These are phyloP conservation scores for Dendrothele bispora DNA, from an alignment of 768 basidiomycete species.

Conservation along the genomic window DNA sequence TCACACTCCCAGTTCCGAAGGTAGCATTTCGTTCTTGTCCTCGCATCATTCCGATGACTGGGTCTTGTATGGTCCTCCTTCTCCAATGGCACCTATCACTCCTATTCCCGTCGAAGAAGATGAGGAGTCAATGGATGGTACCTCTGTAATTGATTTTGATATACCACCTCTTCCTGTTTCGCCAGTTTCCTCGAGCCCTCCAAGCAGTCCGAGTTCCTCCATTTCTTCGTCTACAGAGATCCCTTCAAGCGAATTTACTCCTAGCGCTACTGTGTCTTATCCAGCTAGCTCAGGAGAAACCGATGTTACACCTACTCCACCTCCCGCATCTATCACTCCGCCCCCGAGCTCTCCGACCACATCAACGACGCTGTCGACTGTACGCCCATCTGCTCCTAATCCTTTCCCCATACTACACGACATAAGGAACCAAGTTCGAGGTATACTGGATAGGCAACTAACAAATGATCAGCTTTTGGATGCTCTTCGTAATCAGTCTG, in stretches of 20 bases:
- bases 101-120: too few species aligned
- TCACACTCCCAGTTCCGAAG: constrained; percentile 40
- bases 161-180: constrained; percentile 6
- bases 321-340: constrained; percentile 36
- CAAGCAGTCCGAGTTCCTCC: constrained; percentile 14
- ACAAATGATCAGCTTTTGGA: constrained; percentile 62
- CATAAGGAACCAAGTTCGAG: constrained; percentile 58
- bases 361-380: constrained; percentile 24
- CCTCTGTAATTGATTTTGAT: neutral
- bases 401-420: constrained; percentile 55
- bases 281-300: constrained; percentile 27
- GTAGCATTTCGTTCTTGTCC: constrained; percentile 46
- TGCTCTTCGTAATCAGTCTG: constrained; percentile 52
- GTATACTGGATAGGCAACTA: constrained; percentile 62
- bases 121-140: too few species aligned
- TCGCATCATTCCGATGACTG: constrained; percentile 77
- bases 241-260: constrained; percentile 1
- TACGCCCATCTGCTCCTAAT: constrained; percentile 32
- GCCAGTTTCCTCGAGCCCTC: constrained; percentile 19
- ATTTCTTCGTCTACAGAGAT: constrained; percentile 4
- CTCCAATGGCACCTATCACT: constrained; percentile 15
- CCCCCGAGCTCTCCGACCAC: constrained; percentile 22
- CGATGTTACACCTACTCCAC: constrained; percentile 31
- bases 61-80: constrained; percentile 15
- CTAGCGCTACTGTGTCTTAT: constrained; percentile 17